These are phyloP conservation scores for Suhomyces kunorum DNA, from an alignment of 1,139 yeast species.

Conservation along the genomic window DNA sequence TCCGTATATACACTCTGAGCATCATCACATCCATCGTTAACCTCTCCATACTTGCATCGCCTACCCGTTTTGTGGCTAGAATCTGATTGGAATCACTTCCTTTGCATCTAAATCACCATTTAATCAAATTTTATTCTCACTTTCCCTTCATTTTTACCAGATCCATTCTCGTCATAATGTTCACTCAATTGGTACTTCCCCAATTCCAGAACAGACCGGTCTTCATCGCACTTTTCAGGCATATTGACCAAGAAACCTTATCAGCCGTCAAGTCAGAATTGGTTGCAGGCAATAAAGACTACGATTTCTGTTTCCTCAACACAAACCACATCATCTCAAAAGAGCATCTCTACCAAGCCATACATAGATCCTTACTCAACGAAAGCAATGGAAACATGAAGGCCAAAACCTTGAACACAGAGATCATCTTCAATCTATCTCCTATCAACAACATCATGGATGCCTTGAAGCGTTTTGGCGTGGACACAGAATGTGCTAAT, in stretches of 20 bases:
- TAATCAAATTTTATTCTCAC: too few relatives aligned
- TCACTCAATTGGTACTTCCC: conserved; percentile 27
- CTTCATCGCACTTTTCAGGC: conserved; percentile 27
- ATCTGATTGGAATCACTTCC: too few relatives aligned
- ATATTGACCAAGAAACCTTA: conserved; percentile 20
- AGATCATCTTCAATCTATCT: conserved; percentile 43
- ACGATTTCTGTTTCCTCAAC: conserved; percentile 45
- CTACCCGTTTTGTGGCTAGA: too few relatives aligned
- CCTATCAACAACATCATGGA: conserved; percentile 49
- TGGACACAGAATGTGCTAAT: conserved; percentile 32
- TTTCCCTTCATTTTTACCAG: not conserved
- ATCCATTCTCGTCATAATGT: not conserved
- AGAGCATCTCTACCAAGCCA: conserved; percentile 38
- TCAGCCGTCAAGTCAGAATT: conserved; percentile 31
- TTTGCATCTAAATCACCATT: too few relatives aligned
- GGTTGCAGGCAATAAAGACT: conserved; percentile 32
- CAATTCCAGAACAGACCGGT: conserved; percentile 34
- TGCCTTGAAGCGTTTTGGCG: conserved; percentile 45
- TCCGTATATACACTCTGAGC: too few relatives aligned
- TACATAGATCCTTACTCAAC: conserved; percentile 40
- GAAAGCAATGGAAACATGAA: conserved; percentile 28
- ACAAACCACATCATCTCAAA: conserved; percentile 38
- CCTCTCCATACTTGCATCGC: not conserved
- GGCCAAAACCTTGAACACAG: conserved; percentile 46
- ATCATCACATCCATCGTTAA: not conserved